phyloP scores from a whole-genome alignment of 495 filamentous ascomycete genomes.

The Sordaria brevicollis region DNA sequence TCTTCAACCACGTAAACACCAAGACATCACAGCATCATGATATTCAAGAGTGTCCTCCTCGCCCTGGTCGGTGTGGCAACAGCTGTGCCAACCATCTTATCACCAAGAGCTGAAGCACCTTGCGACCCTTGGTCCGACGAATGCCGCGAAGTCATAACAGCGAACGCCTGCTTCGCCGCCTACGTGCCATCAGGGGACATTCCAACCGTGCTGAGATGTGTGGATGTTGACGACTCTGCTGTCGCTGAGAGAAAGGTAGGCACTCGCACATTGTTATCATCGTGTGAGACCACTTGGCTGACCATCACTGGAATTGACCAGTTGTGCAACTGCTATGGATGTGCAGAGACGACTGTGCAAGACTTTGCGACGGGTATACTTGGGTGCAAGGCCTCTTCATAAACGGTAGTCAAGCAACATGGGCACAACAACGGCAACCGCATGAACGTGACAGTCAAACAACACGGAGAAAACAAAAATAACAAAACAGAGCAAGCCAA shows the following conservation, averaged over 20 bases:
- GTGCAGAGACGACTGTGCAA: neutral
- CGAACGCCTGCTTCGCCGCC: constrained; percentile 1
- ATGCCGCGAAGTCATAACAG: neutral
- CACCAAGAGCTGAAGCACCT: neutral
- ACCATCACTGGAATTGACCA: neutral
- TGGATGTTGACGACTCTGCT: neutral
- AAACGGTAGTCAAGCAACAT: too few species aligned
- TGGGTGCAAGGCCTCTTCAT: neutral
- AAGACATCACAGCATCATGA: too few species aligned
- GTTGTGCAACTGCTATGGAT: neutral
- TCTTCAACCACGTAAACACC: too few species aligned
- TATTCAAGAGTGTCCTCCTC: too few species aligned
- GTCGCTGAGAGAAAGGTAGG: neutral
- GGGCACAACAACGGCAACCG: too few species aligned
- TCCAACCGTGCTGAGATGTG: neutral
- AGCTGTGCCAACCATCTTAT: neutral
- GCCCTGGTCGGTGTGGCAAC: neutral
- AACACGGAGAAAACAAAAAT: neutral
- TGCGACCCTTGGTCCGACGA: neutral
- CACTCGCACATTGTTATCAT: too few species aligned
- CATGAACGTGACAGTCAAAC: neutral
- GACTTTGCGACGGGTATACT: neutral
- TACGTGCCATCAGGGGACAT: neutral
- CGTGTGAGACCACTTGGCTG: neutral
- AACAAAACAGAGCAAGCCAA: neutral